phyloP scores from a whole-genome alignment of 768 basidiomycete genomes.

The Suillus weaverae region DNA sequence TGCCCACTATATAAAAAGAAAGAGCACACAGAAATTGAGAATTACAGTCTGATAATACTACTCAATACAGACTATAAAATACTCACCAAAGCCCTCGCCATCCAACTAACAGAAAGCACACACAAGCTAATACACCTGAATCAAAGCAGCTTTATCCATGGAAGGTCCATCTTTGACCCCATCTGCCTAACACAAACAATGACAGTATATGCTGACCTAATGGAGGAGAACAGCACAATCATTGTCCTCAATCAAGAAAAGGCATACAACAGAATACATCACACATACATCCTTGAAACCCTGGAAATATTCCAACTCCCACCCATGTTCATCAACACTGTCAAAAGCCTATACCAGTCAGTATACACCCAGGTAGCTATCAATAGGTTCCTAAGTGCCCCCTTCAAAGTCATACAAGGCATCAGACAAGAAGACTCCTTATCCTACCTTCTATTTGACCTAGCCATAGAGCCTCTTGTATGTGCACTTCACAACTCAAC shows the following conservation, averaged over 20 bases:
- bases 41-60: conserved; percentile 40
- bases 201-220: conserved; percentile 22
- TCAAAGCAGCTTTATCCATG: conserved; percentile 42
- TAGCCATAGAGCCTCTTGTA: fast-evolving
- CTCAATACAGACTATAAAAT: conserved; percentile 37
- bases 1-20: conserved; percentile 47
- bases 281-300: conserved; percentile 31
- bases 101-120: conserved; percentile 9
- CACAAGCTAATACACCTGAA: conserved; percentile 28
- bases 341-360: not conserved
- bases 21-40: conserved; percentile 29
- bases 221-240: conserved; percentile 28
- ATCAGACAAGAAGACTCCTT: not conserved
- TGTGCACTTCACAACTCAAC: conserved; percentile 24
- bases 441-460: fast-evolving
- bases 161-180: conserved; percentile 33
- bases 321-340: conserved; percentile 24
- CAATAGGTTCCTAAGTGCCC: fast-evolving
- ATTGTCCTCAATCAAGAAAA: conserved; percentile 36
- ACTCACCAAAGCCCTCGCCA: conserved; percentile 24
- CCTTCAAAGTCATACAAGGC: fast-evolving
- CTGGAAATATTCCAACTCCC: conserved; percentile 29
- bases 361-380: not conserved
- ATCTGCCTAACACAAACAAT: conserved; percentile 28
- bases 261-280: conserved; percentile 9